phyloP scores from a whole-genome alignment of 345 rosid genomes.

The Anacardium occidentale region DNA sequence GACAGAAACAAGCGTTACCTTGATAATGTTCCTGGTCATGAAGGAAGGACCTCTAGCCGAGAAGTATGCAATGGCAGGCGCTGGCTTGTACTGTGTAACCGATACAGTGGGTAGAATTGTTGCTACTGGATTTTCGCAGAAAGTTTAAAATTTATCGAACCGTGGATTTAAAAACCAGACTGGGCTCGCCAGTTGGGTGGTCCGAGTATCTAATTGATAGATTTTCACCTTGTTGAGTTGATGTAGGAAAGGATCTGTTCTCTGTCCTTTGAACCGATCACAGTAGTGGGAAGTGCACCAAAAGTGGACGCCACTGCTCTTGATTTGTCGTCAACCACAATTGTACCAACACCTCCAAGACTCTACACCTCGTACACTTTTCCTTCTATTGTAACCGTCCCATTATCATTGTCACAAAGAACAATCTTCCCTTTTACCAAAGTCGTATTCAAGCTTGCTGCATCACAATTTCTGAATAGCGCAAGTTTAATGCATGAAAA shows the following conservation, averaged over 20 bases:
- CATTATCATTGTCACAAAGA: constrained; percentile 48
- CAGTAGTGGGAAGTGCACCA: constrained; percentile 46
- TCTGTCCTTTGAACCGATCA: constrained; percentile 54
- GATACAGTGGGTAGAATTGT: constrained; percentile 57
- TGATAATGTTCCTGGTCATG: constrained; percentile 60
- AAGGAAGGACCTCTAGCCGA: constrained; percentile 80
- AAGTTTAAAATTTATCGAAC: not conserved
- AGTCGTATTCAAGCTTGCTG: constrained; percentile 40
- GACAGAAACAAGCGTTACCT: constrained; percentile 39
- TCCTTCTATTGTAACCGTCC: constrained; percentile 11
- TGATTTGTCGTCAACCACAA: constrained; percentile 46
- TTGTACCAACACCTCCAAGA: constrained; percentile 57
- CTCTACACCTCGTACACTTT: constrained; percentile 41
- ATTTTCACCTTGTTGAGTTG: constrained; percentile 61
- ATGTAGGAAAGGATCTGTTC: constrained; percentile 49
- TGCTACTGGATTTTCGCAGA: constrained; percentile 61
- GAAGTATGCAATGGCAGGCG: constrained; percentile 67
- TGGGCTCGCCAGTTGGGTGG: no score
- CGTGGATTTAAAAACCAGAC: no score
- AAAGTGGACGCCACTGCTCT: constrained; percentile 45
- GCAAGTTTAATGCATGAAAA: not conserved
- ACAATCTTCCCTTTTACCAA: constrained; percentile 65
- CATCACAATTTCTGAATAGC: constrained; percentile 48
- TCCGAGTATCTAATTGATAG: no score
- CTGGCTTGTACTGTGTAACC: constrained; percentile 53